Percentiles rank a stretch among this genome's conserved stretches.
phyloP scores from a whole-genome alignment of 225 moss, liverwort and hornwort genomes.

The Sphagnum contortum region DNA sequence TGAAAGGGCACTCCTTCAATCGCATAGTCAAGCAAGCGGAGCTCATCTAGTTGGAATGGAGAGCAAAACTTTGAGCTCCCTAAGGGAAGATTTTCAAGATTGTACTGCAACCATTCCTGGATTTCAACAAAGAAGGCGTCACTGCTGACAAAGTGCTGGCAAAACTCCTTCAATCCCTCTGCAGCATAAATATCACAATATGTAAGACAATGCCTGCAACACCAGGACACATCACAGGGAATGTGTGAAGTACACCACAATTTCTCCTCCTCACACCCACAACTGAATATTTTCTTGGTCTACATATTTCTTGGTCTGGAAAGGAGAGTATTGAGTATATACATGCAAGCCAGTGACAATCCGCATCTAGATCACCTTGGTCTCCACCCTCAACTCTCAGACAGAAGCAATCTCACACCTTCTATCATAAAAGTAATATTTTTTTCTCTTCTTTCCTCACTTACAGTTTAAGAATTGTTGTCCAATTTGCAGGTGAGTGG shows the following conservation, averaged over 20 bases:
- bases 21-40: conserved; percentile 82
- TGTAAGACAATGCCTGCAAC: background rate
- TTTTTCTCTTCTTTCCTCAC: too few relatives aligned
- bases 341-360: too few relatives aligned
- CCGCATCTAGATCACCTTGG: too few relatives aligned
- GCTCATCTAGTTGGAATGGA: conserved; percentile 75
- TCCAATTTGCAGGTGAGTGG: too few relatives aligned
- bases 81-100: conserved; percentile 48
- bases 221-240: background rate
- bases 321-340: too few relatives aligned
- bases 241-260: background rate
- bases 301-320: too few relatives aligned
- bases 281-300: too few relatives aligned
- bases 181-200: conserved; percentile 12
- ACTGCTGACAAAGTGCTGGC: conserved; percentile 62
- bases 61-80: conserved; percentile 48
- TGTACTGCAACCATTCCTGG: conserved; percentile 75
- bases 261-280: too few relatives aligned
- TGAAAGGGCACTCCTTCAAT: conserved; percentile 89
- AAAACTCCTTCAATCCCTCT: conserved; percentile 71
- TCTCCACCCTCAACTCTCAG: too few relatives aligned
- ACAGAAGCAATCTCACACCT: too few relatives aligned
- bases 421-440: too few relatives aligned
- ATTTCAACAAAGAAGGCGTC: conserved; percentile 63
- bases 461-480: too few relatives aligned